These are phyloP conservation scores for Hypoxylon sp. DNA, from an alignment of 2,329 filamentous ascomycete species.

Conservation along the genomic window DNA sequence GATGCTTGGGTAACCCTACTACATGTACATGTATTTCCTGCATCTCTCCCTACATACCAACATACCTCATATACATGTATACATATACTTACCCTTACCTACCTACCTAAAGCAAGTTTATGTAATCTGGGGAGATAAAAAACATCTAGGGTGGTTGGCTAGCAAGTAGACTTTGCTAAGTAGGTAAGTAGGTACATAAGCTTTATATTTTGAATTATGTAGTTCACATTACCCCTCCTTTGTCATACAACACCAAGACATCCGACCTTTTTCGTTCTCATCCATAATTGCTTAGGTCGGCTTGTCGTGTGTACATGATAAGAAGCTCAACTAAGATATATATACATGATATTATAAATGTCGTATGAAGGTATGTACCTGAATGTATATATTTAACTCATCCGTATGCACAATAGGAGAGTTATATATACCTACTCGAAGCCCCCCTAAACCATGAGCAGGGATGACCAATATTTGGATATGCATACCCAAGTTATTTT, in stretches of 20 bases:
- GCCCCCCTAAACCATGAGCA: background rate
- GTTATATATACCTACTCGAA: background rate
- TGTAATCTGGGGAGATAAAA: slow-evolving; percentile 2
- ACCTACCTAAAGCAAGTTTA: background rate
- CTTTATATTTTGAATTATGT: background rate
- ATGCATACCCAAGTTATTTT: background rate
- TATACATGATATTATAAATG: background rate
- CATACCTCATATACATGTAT: background rate
- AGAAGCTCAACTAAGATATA: background rate
- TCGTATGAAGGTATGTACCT: background rate
- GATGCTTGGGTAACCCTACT: background rate
- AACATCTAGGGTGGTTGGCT: background rate
- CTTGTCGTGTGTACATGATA: background rate
- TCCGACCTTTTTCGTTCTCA: background rate
- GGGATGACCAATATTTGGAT: background rate
- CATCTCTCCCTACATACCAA: background rate
- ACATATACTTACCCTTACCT: background rate
- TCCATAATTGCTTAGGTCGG: background rate
- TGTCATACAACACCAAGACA: slow-evolving; percentile 10
- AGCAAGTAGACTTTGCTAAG: too few species aligned
- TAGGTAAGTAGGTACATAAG: background rate
- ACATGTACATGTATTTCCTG: slow-evolving; percentile 1
- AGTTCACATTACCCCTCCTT: background rate
- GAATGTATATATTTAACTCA: background rate
- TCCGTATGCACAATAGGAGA: background rate